These are phyloP conservation scores for Diophrys appendiculata DNA, from an alignment of 73 alveolate species.

Conservation along the genomic window DNA sequence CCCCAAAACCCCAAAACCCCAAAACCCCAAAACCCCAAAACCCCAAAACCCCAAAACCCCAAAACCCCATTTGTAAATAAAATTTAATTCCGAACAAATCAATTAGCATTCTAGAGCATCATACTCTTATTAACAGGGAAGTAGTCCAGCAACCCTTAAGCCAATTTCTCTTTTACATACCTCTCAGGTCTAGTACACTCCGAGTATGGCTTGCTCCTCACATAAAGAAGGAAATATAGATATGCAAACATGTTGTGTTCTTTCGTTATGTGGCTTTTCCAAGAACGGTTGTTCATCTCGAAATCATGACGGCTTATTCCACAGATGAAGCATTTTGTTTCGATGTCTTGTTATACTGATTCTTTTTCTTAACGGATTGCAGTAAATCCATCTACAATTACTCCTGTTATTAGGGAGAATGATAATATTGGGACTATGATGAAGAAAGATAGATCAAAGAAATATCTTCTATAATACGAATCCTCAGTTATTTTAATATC, in stretches of 20 bases:
- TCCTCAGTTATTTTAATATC: slow-evolving; percentile 15
- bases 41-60: too few species aligned
- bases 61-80: too few species aligned
- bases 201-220: slow-evolving; percentile 36
- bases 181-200: slow-evolving; percentile 76
- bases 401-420: slow-evolving; percentile 83
- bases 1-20: too few species aligned
- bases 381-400: slow-evolving; percentile 92
- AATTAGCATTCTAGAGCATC: too few species aligned
- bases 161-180: slow-evolving; percentile 55
- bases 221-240: slow-evolving; percentile 56
- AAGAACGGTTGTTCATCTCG: slow-evolving; percentile 64
- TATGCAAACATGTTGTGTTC: slow-evolving; percentile 72
- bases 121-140: slow-evolving; percentile 55
- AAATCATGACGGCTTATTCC: slow-evolving; percentile 75
- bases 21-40: too few species aligned
- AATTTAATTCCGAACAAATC: too few species aligned
- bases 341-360: slow-evolving; percentile 70
- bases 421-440: slow-evolving; percentile 79
- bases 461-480: slow-evolving; percentile 74
- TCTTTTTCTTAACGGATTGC: slow-evolving; percentile 83
- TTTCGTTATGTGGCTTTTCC: slow-evolving; percentile 48
- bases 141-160: slow-evolving; percentile 41
- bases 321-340: slow-evolving; percentile 88
- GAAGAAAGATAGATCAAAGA: slow-evolving; percentile 88